A percentile compares a stretch with the other conserved stretches of the same genome.
Evolutionary conservation across 495 filamentous ascomycete species (phyloP).

Genomic region (Parathielavia appendiculata): DNA sequence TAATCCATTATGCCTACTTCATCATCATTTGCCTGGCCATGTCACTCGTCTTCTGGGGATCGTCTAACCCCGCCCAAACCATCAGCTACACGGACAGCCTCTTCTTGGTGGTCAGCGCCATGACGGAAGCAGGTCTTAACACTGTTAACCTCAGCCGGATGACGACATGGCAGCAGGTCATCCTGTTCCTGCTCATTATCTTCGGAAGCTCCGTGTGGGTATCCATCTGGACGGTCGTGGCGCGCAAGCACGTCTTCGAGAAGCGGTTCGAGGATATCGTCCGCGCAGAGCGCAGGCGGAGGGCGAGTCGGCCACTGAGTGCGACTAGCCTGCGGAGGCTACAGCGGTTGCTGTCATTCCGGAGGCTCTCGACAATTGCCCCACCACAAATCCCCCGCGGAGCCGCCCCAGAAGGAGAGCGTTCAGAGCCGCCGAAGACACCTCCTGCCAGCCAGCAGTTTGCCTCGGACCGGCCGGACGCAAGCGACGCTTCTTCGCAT

Average conservation of each 20-base stretch:
- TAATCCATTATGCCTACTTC: slow-evolving; percentile 69
- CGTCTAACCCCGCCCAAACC: slow-evolving; percentile 53
- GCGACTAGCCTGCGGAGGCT: slow-evolving; percentile 11
- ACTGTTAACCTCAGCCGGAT: slow-evolving; percentile 61
- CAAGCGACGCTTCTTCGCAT: too few species aligned
- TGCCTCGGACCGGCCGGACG: background rate
- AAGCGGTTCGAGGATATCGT: slow-evolving; percentile 56
- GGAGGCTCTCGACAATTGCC: slow-evolving; percentile 10
- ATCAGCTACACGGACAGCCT: slow-evolving; percentile 70
- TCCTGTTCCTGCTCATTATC: slow-evolving; percentile 69
- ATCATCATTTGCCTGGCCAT: slow-evolving; percentile 55
- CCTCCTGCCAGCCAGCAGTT: background rate
- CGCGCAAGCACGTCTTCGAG: slow-evolving; percentile 68
- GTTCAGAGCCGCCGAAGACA: background rate
- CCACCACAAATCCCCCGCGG: background rate
- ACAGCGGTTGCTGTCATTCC: slow-evolving; percentile 17
- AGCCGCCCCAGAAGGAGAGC: background rate
- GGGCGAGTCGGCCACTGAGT: slow-evolving; percentile 13
- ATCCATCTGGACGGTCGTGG: slow-evolving; percentile 55
- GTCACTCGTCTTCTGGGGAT: slow-evolving; percentile 69
- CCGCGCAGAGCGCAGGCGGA: slow-evolving; percentile 41
- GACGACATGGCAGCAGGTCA: slow-evolving; percentile 71
- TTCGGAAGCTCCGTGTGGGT: slow-evolving; percentile 68
- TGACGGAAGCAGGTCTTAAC: slow-evolving; percentile 74
- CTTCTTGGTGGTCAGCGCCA: slow-evolving; percentile 72